Evolutionary conservation across 495 filamentous ascomycete species (phyloP), one percentile per base, ranked within the genome.

Genomic region (Penicillium parvum): DNA sequence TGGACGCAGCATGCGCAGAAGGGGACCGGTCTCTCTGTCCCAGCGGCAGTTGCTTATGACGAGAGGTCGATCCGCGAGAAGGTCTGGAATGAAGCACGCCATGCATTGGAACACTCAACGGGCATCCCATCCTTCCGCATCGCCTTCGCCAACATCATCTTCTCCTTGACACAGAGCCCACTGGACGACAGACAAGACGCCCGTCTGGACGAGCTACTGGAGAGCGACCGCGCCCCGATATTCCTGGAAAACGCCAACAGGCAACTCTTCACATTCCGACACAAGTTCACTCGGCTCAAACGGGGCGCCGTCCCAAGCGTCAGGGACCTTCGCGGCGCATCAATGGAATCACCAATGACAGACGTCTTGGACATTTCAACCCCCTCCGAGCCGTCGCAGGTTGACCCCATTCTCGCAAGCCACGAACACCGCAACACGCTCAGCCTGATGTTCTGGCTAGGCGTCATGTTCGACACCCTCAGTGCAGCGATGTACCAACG

Each of bases 401-500:
- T 25, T 7, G 49, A 52, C 40, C 18, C 45, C 7, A 47, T 46
- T 34, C 44, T 56, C 11, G 25, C 50, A n/a, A 57, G 41, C 16
- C 15, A 40, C 8, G 64, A 63, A 15, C 54, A 75, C 32, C 58
- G 58, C 28, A 47, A 52, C 18, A 75, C 71, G 0, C 49, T 74
- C 5, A 56, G 61, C 32, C 60, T 70, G 7, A 47, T 75, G n/a
- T 71, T 63, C 37, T 75, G 72, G 72, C 58, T 75, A 11, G 68
- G 62, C 0, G 49, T 75, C n/a, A 75, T 74, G 71, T 72, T 73
- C 36, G 72, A 75, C 38, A 75, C 71, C 1, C 42, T 71, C 12
- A 68, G 65, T 16, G 58, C 72, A 9, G 69, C 69, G n/a, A 72
- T 73, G 59, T 53, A 68, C 38, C 60, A 68, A 25, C 61, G 69